Conservation (phyloP, 331 rosid genomes). For the Pyrus hybrid region DNA sequence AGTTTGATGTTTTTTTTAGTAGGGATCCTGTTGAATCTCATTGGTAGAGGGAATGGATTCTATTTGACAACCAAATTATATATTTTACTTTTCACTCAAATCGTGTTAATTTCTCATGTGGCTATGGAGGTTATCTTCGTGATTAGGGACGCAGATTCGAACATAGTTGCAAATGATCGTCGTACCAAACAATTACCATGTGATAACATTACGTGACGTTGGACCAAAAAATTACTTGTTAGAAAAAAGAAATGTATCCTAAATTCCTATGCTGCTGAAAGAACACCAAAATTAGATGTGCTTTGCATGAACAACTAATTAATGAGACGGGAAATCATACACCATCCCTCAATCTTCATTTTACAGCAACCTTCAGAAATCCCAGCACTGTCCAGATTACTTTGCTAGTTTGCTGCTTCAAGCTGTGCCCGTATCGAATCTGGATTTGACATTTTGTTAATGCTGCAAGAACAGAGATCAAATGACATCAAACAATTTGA, state of each 20-base stretch:
- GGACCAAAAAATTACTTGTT: too few relatives aligned
- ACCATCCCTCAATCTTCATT: neutral
- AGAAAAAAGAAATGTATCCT: too few relatives aligned
- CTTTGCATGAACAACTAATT: neutral
- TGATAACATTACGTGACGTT: too few relatives aligned
- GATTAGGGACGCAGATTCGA: too few relatives aligned
- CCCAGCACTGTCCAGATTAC: constrained; percentile 2
- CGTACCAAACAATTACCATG: too few relatives aligned
- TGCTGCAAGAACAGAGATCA: constrained; percentile 22
- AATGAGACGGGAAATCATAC: neutral
- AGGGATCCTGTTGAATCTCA: neutral
- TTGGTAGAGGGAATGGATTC: neutral
- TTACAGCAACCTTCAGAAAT: neutral
- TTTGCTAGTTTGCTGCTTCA: constrained; percentile 62
- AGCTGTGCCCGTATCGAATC: too few relatives aligned
- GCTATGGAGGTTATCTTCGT: neutral
- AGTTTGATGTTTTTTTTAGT: neutral
- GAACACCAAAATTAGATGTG: too few relatives aligned
- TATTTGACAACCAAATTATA: neutral
- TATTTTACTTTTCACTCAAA: neutral
- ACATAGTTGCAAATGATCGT: neutral
- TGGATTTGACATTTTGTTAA: too few relatives aligned
- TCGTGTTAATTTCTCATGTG: neutral
- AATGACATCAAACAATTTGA: constrained; percentile 2
- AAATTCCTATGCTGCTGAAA: neutral